These are phyloP conservation scores for Fusarium sp. DNA, from an alignment of 2,329 filamentous ascomycete species.

Conservation along the genomic window DNA sequence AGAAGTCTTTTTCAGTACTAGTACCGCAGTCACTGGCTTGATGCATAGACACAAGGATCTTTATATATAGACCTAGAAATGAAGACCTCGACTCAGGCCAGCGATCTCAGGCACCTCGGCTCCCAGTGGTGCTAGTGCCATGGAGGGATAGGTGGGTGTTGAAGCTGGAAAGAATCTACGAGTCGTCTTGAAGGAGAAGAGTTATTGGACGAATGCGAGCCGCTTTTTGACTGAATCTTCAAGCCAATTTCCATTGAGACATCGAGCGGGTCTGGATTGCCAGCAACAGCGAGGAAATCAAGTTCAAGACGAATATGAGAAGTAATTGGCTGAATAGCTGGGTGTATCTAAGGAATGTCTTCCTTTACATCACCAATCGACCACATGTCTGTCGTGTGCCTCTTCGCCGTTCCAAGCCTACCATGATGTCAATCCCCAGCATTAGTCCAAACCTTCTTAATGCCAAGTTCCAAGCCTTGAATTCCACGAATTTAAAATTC, in stretches of 20 bases:
- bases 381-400: neutral
- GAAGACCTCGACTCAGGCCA: neutral
- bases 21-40: too few relatives aligned
- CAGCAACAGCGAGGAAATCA: neutral
- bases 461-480: neutral
- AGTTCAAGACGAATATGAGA: too few relatives aligned
- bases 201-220: neutral
- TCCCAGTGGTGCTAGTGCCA: neutral
- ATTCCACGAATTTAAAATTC: neutral
- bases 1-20: too few relatives aligned
- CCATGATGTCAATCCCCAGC: constrained; percentile 7
- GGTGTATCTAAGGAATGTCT: neutral
- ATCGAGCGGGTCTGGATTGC: too few relatives aligned
- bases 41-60: too few relatives aligned
- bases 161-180: neutral
- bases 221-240: too few relatives aligned
- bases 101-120: neutral
- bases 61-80: neutral
- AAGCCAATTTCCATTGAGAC: too few relatives aligned
- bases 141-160: neutral
- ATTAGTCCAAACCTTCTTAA: neutral
- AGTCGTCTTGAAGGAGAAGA: too few relatives aligned
- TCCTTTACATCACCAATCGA: neutral
- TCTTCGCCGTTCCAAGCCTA: neutral
- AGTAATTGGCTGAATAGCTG: neutral